These are phyloP conservation scores for Amyloporia xantha DNA, from an alignment of 768 basidiomycete genomes.

Conservation along the genomic window DNA sequence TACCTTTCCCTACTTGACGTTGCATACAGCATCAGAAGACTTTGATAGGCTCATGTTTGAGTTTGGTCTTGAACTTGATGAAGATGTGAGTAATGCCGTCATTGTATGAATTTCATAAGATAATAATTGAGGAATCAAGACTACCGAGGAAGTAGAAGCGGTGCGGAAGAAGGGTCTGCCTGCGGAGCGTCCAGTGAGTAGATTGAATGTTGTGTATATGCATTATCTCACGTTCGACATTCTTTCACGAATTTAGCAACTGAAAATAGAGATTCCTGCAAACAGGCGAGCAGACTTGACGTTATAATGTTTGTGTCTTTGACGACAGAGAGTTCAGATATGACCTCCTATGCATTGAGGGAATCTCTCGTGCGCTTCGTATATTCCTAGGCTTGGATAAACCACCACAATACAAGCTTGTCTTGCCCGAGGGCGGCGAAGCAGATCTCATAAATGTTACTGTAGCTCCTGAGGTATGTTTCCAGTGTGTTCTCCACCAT, in stretches of 20 bases:
- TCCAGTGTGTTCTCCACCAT: no score
- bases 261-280: slow-evolving; percentile 99
- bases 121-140: slow-evolving; percentile 39
- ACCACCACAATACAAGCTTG: slow-evolving; percentile 67
- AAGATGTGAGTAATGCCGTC: slow-evolving; percentile 85
- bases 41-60: slow-evolving; percentile 96
- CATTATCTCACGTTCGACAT: neutral
- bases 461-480: slow-evolving; percentile 64
- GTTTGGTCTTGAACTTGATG: slow-evolving; percentile 95
- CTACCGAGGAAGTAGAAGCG: slow-evolving; percentile 80
- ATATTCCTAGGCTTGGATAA: slow-evolving; percentile 70
- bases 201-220: no score
- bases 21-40: slow-evolving; percentile 72
- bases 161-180: slow-evolving; percentile 79
- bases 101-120: neutral
- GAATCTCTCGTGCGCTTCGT: slow-evolving; percentile 79
- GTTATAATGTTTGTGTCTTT: neutral
- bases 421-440: slow-evolving; percentile 66
- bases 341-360: slow-evolving; percentile 95
- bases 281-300: slow-evolving; percentile 56
- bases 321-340: slow-evolving; percentile 51
- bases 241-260: slow-evolving; percentile 49
- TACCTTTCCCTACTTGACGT: neutral
- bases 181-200: slow-evolving; percentile 71
- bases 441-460: slow-evolving; percentile 57